A percentile compares a stretch with the other conserved stretches of the same genome.
Evolutionary conservation across 208 protist genomes (phyloP).

Genomic region (Crithidia fasciculata): DNA sequence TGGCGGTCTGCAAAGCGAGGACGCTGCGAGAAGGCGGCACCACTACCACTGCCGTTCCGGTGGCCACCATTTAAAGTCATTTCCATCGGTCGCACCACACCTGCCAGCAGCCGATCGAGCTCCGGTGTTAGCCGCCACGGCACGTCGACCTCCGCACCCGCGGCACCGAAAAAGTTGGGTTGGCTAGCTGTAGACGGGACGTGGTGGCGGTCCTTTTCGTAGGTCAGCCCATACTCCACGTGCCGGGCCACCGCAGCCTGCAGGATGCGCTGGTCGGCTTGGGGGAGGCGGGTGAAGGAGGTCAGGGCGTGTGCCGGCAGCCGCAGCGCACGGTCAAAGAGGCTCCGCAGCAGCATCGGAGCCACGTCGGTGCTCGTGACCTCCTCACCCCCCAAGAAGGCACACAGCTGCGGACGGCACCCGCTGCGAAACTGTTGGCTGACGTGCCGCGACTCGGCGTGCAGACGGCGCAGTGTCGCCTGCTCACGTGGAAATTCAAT

Average conservation of each 20-base stretch:
- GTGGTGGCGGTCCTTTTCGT: conserved; percentile 35
- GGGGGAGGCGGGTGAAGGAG: conserved; percentile 38
- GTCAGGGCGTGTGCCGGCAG: conserved; percentile 52
- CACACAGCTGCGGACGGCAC: conserved; percentile 33
- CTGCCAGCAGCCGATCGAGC: conserved; percentile 42
- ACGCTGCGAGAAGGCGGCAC: conserved; percentile 1
- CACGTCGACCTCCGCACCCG: conserved; percentile 20
- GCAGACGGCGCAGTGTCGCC: conserved; percentile 33
- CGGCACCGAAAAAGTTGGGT: not conserved
- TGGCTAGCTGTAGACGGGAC: not conserved
- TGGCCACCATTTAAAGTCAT: conserved; percentile 10
- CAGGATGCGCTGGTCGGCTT: conserved; percentile 47
- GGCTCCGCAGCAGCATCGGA: conserved; percentile 61
- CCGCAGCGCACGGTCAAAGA: conserved; percentile 59
- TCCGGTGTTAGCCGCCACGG: conserved; percentile 54
- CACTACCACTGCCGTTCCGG: conserved; percentile 2
- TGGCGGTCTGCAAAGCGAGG: not conserved
- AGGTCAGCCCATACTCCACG: conserved; percentile 74
- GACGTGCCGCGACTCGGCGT: conserved; percentile 45
- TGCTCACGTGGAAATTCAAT: conserved; percentile 55
- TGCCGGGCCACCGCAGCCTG: conserved; percentile 56
- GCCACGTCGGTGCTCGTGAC: conserved; percentile 40
- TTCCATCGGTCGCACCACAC: conserved; percentile 28
- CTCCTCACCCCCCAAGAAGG: conserved; percentile 45
- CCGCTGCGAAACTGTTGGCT: conserved; percentile 50